phyloP scores from a whole-genome alignment of 2,329 filamentous ascomycete genomes.

The Geosmithia flava region DNA sequence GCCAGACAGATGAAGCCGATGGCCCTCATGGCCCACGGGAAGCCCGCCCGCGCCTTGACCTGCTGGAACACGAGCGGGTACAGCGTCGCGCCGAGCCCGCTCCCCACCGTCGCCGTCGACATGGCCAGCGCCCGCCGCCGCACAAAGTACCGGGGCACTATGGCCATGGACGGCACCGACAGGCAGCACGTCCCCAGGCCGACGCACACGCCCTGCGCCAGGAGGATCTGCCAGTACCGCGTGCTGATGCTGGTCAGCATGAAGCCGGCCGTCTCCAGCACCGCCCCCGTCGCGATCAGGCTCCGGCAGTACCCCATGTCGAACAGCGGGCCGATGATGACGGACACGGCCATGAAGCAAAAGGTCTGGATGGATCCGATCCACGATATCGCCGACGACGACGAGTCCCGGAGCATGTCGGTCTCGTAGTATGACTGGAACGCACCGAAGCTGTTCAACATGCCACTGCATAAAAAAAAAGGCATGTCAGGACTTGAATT shows the following conservation, averaged over 20 bases:
- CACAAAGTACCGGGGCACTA: constrained; percentile 27
- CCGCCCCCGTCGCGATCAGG: constrained; percentile 19
- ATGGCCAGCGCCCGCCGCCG: constrained; percentile 25
- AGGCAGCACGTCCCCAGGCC: constrained; percentile 21
- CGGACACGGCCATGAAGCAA: constrained; percentile 25
- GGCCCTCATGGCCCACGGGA: constrained; percentile 20
- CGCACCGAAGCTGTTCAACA: constrained; percentile 31
- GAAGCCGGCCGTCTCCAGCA: constrained; percentile 24
- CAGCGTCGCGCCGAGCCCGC: constrained; percentile 23
- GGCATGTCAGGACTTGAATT: background rate
- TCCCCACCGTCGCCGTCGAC: constrained; percentile 27
- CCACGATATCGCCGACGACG: constrained; percentile 29
- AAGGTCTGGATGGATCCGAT: constrained; percentile 29
- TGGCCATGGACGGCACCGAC: constrained; percentile 21
- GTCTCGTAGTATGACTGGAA: constrained; percentile 32
- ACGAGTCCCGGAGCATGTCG: constrained; percentile 14
- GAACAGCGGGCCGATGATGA: constrained; percentile 26
- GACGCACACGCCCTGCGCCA: constrained; percentile 24
- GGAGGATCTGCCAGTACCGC: constrained; percentile 27
- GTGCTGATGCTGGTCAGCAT: constrained; percentile 32
- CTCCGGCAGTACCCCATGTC: constrained; percentile 27
- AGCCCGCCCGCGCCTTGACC: constrained; percentile 15
- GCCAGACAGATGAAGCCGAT: constrained; percentile 20
- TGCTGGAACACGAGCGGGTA: constrained; percentile 23
- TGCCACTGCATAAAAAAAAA: constrained; percentile 10